Conservation (phyloP, 2,329 filamentous ascomycete species). For the Parastagonospora avenae region DNA sequence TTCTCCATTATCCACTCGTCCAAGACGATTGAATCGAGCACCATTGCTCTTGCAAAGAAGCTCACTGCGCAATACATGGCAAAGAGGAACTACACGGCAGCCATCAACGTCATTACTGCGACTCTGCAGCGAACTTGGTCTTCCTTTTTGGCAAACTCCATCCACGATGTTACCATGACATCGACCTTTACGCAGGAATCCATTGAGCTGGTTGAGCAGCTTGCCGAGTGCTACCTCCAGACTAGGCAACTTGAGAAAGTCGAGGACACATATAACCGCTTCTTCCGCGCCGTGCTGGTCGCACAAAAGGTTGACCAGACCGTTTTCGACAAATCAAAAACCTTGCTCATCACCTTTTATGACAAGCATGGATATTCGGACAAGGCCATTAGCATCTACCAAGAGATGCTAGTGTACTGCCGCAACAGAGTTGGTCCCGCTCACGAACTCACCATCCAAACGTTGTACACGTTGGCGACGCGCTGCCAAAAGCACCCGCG, state of each 20-base stretch:
- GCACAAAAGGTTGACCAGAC: constrained; percentile 32
- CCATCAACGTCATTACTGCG: constrained; percentile 52
- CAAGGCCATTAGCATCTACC: constrained; percentile 43
- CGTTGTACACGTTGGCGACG: constrained; percentile 53
- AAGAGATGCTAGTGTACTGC: constrained; percentile 47
- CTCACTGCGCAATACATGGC: constrained; percentile 51
- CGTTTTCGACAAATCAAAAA: constrained; percentile 44
- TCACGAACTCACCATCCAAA: constrained; percentile 54
- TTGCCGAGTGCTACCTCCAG: constrained; percentile 54
- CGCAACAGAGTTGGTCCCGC: constrained; percentile 35
- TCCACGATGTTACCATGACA: constrained; percentile 53
- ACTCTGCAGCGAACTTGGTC: constrained; percentile 55
- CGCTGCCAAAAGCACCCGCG: constrained; percentile 44
- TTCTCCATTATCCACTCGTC: constrained; percentile 48
- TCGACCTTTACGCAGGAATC: constrained; percentile 51
- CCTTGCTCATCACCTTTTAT: constrained; percentile 44
- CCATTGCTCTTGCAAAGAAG: constrained; percentile 49
- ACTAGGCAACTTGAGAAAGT: constrained; percentile 45
- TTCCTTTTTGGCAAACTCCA: constrained; percentile 51
- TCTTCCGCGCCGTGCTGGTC: constrained; percentile 47
- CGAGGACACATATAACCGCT: constrained; percentile 46
- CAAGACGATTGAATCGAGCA: constrained; percentile 48
- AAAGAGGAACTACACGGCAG: constrained; percentile 55
- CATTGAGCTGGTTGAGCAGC: constrained; percentile 53
- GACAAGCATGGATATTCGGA: constrained; percentile 46